A percentile compares a stretch with the other conserved stretches of the same genome.
These are phyloP conservation scores for Colletotrichum nymphaeae DNA, from an alignment of 2,329 filamentous ascomycete species.

Conservation along the genomic window DNA sequence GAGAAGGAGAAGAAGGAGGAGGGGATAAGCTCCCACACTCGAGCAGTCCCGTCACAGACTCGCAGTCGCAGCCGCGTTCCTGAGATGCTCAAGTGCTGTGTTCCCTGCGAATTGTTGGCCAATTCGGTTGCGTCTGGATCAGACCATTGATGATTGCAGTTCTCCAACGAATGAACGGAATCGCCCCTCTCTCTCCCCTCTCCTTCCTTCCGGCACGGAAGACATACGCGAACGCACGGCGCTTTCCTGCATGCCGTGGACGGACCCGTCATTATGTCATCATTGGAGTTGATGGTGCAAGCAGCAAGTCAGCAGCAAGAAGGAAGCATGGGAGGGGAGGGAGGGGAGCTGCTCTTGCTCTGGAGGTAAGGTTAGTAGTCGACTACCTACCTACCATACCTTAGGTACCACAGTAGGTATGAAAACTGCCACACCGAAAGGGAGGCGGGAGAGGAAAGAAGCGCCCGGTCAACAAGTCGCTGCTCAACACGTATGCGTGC, in stretches of 20 bases:
- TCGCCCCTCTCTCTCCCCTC: too few species aligned
- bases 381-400: too few species aligned
- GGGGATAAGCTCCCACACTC: neutral
- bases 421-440: neutral
- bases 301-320: neutral
- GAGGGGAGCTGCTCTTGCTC: too few species aligned
- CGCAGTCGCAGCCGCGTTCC: neutral
- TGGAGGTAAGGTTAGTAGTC: too few species aligned
- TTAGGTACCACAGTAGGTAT: too few species aligned
- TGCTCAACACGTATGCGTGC: conserved; percentile 24
- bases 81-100: neutral
- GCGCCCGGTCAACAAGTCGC: conserved; percentile 12
- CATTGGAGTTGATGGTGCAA: neutral
- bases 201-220: neutral
- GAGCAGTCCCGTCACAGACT: neutral
- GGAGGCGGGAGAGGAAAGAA: neutral
- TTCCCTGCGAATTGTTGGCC: neutral
- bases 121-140: neutral
- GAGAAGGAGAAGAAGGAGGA: too few species aligned
- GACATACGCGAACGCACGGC: conserved; percentile 6
- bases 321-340: too few species aligned
- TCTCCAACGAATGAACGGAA: neutral
- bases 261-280: conserved; percentile 26
- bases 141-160: neutral
- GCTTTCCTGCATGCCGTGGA: conserved; percentile 1